Base-by-base conservation (phyloP, 345 rosid genomes). In the Corchorus capsularis region DNA sequence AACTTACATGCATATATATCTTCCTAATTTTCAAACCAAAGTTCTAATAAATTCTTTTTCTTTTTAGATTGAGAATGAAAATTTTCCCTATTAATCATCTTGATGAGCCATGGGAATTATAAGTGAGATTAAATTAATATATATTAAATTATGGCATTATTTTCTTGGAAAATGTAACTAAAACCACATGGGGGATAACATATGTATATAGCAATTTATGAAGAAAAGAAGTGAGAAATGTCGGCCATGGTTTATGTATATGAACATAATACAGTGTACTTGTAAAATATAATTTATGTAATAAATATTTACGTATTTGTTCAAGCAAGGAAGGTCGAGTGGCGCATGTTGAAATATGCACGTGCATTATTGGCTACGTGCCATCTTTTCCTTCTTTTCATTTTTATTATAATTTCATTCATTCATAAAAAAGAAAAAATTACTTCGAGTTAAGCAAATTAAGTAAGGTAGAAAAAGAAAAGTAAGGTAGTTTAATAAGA, bases 201-300 rank as follows among this genome's bases (percentile, higher is more conserved):
- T 10, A 50, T 8, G 39, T 5, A 43, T 20, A 39, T 3, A 34
- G 69, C 57, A 73, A 47, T 34, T 73, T 57, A 3, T 22, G 56
- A 73, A 57, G 56, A 46, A 73, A 71, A 20, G 39, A 47, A 16
- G 76, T 47, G 6, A 22, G 76, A 73, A 45, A 73, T 73, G 76
- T 73, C 69, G 76, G 76, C 67, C 67, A 73, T 7, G 43, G 27
- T n/a, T 7, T 16, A n/a, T 10, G 14, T 69, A 9, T 34, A 70
- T 34, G 49, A 70, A 34, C 74, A 54, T 10, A 43, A 65, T 65
- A 20, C 70, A 65, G 14, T 64, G 69, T 41, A 6, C 39, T 60
- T 15, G 0, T 39, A 50, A n/a, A 1, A 8, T n/a, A 49, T 2
- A 4, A 15, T 3, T 17, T 19, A 19, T 8, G 1, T n/a, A 55